These are phyloP conservation scores for Saccharomycopsis sp. DNA, from an alignment of 805 yeast genomes.

Conservation along the genomic window DNA sequence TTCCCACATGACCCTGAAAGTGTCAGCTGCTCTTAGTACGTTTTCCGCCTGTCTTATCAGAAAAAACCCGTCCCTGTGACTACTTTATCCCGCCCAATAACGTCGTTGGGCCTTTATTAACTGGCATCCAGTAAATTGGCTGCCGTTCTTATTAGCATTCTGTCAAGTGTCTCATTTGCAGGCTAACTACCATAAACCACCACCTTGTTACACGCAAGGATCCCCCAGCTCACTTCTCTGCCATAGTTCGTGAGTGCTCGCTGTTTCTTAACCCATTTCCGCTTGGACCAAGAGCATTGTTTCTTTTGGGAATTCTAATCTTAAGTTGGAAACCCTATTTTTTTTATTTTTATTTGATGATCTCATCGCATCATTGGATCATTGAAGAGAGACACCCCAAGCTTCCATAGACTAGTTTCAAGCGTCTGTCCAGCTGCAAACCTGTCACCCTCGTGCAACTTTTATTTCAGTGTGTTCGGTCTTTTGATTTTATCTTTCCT, in stretches of 20 bases:
- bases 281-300: background rate
- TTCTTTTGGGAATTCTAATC: background rate
- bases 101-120: no score
- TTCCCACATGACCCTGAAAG: background rate
- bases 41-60: background rate
- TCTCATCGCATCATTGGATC: background rate
- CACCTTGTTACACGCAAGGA: background rate
- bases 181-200: background rate
- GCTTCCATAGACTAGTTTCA: background rate
- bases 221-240: background rate
- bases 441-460: background rate
- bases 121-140: no score
- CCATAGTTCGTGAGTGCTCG: background rate
- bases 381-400: background rate
- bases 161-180: no score
- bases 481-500: background rate
- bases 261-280: background rate
- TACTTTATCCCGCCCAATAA: no score
- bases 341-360: background rate
- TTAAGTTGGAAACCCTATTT: no score
- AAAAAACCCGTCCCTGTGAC: background rate
- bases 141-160: no score
- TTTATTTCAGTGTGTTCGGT: background rate
- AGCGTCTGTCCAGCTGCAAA: background rate
- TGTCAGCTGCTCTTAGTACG: background rate